A percentile compares a stretch with the other conserved stretches of the same genome.
phyloP scores from a whole-genome alignment of 2,329 filamentous ascomycete species.

The Sphaerulina vaccinii region DNA sequence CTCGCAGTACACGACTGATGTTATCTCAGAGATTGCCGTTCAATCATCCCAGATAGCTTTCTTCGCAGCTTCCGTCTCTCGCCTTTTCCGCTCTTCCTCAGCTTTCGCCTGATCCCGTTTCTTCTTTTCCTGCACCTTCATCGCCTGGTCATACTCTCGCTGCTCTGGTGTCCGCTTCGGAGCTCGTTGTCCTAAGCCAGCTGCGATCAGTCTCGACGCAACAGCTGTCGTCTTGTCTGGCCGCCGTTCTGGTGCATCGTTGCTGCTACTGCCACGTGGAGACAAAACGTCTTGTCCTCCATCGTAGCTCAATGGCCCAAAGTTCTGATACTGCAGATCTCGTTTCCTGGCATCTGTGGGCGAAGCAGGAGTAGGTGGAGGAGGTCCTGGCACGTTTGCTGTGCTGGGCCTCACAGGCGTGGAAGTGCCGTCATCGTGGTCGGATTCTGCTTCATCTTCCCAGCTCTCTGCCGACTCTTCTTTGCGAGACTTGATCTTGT shows the following conservation, averaged over 20 bases:
- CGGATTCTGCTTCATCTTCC: slow-evolving; percentile 63
- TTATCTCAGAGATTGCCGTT: too few species aligned
- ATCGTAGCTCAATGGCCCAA: slow-evolving; percentile 19
- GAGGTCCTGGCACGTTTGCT: slow-evolving; percentile 48
- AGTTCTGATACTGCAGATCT: slow-evolving; percentile 25
- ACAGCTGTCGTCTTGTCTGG: slow-evolving; percentile 95
- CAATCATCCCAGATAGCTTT: slow-evolving; percentile 79
- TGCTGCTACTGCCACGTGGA: slow-evolving; percentile 1
- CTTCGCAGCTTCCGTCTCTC: slow-evolving; percentile 71
- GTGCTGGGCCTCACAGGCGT: slow-evolving; percentile 29
- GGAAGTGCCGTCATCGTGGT: slow-evolving; percentile 32
- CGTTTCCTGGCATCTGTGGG: slow-evolving; percentile 40
- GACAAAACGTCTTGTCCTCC: not conserved
- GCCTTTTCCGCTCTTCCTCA: slow-evolving; percentile 61
- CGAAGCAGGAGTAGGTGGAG: slow-evolving; percentile 67
- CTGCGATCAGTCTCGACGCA: slow-evolving; percentile 84
- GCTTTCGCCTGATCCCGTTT: slow-evolving; percentile 70
- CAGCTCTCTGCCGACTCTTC: slow-evolving; percentile 61
- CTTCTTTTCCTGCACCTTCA: slow-evolving; percentile 82
- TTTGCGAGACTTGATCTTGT: slow-evolving; percentile 30
- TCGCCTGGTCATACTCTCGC: slow-evolving; percentile 76
- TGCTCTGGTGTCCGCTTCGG: slow-evolving; percentile 86
- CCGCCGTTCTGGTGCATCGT: slow-evolving; percentile 30
- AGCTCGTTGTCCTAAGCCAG: slow-evolving; percentile 76
- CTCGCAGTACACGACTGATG: too few species aligned